Conservation (phyloP, 192 early-diverging fungal species). For the Coemansia pectinata region DNA sequence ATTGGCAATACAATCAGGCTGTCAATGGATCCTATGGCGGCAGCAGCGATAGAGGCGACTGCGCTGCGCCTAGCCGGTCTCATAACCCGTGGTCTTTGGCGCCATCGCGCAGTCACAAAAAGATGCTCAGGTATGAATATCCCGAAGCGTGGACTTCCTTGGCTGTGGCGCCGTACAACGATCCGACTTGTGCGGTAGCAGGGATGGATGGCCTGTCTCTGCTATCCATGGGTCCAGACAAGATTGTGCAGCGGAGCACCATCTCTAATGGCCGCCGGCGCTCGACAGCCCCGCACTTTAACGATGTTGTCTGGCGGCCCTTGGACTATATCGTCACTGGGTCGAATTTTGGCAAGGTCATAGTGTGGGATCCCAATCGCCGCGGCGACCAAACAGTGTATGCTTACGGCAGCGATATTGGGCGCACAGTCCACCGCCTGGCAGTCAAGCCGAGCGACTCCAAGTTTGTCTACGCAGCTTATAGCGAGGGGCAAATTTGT, state of each 20-base stretch:
- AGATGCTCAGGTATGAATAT: constrained; percentile 23
- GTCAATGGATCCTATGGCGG: background rate
- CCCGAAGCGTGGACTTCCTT: constrained; percentile 26
- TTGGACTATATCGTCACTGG: constrained; percentile 46
- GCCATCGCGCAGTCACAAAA: constrained; percentile 12
- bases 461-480: constrained; percentile 37
- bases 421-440: constrained; percentile 39
- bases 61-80: background rate
- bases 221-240: constrained; percentile 27
- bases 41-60: background rate
- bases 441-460: constrained; percentile 44
- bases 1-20: background rate
- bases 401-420: constrained; percentile 16
- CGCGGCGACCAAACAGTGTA: constrained; percentile 24
- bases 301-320: constrained; percentile 49
- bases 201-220: constrained; percentile 41
- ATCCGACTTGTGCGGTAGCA: constrained; percentile 28
- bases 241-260: constrained; percentile 4
- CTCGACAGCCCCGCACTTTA: constrained; percentile 26
- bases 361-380: constrained; percentile 44
- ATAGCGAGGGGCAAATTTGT: constrained; percentile 27
- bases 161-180: constrained; percentile 26
- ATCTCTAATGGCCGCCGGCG: constrained; percentile 26
- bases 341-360: constrained; percentile 38
- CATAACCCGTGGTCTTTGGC: constrained; percentile 28